Percentiles rank a stretch among this genome's conserved stretches.
phyloP scores from a whole-genome alignment of 305 asterid species.

The Fraxinus baroniana region DNA sequence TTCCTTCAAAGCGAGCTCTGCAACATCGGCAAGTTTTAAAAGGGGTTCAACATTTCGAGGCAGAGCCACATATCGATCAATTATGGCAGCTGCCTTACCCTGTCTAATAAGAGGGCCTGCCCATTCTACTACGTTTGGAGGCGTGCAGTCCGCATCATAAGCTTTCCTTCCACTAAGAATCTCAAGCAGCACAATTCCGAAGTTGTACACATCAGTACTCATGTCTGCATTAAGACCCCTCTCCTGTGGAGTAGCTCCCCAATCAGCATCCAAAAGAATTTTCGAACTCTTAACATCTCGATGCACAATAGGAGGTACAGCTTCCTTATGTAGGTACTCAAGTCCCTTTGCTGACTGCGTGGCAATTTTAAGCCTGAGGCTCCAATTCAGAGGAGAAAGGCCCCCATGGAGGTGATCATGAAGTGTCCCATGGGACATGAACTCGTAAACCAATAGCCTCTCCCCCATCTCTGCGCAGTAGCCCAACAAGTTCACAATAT shows the following conservation, averaged over 20 bases:
- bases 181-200: slow-evolving; percentile 83
- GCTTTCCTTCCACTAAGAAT: slow-evolving; percentile 84
- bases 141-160: slow-evolving; percentile 61
- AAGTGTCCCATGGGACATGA: slow-evolving; percentile 88
- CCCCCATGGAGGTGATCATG: slow-evolving; percentile 96
- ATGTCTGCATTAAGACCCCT: slow-evolving; percentile 49
- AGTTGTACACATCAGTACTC: slow-evolving; percentile 66
- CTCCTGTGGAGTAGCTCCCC: slow-evolving; percentile 62
- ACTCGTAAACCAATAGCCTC: slow-evolving; percentile 78
- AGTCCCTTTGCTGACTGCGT: slow-evolving; percentile 87
- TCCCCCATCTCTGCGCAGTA: slow-evolving; percentile 98
- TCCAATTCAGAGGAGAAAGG: slow-evolving; percentile 69
- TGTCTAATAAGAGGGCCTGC: slow-evolving; percentile 68
- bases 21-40: slow-evolving; percentile 77
- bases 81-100: slow-evolving; percentile 79
- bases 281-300: slow-evolving; percentile 79
- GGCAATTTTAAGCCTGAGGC: slow-evolving; percentile 67
- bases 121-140: slow-evolving; percentile 78
- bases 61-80: slow-evolving; percentile 61
- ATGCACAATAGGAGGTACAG: slow-evolving; percentile 74
- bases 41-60: slow-evolving; percentile 86
- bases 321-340: slow-evolving; percentile 72
- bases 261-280: slow-evolving; percentile 72
- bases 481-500: slow-evolving; percentile 82
- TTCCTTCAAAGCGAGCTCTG: slow-evolving; percentile 69